Evolutionary conservation across 495 filamentous ascomycete genomes (phyloP).

Genomic region (Penicillium goetzii): DNA sequence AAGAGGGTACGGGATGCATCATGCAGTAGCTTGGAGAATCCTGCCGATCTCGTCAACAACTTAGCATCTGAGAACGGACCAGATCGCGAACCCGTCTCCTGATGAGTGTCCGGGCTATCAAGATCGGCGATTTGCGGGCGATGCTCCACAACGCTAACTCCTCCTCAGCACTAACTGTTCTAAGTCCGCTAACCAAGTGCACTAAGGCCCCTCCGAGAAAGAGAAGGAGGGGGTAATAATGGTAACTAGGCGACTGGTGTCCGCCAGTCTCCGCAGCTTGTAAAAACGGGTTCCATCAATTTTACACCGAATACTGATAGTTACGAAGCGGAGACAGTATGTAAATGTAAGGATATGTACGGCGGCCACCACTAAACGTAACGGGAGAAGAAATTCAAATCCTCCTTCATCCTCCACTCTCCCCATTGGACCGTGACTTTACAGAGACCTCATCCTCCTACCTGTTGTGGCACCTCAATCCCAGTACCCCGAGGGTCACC

Average conservation of each 20-base stretch:
- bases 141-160: constrained; percentile 28
- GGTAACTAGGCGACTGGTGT: no score
- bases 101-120: constrained; percentile 22
- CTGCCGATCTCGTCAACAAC: constrained; percentile 25
- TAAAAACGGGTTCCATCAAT: background rate
- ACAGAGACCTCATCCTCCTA: constrained; percentile 7
- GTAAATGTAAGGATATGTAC: constrained; percentile 3
- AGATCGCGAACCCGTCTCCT: constrained; percentile 30
- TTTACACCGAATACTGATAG: background rate
- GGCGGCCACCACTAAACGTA: background rate
- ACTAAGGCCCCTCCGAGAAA: background rate
- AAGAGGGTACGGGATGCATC: constrained; percentile 9
- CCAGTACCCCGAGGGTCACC: constrained; percentile 16
- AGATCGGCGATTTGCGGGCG: constrained; percentile 34
- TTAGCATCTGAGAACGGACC: constrained; percentile 33
- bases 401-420: background rate
- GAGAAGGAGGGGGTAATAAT: background rate
- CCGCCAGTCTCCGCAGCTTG: constrained; percentile 18
- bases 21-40: constrained; percentile 6
- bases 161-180: constrained; percentile 4
- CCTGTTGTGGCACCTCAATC: constrained; percentile 23
- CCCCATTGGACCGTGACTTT: constrained; percentile 18
- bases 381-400: background rate
- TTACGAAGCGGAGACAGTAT: background rate
- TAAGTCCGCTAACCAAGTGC: background rate